These are phyloP conservation scores for Chlamydomonas sp. DNA, from an alignment of 139 green algal genomes.

Conservation along the genomic window DNA sequence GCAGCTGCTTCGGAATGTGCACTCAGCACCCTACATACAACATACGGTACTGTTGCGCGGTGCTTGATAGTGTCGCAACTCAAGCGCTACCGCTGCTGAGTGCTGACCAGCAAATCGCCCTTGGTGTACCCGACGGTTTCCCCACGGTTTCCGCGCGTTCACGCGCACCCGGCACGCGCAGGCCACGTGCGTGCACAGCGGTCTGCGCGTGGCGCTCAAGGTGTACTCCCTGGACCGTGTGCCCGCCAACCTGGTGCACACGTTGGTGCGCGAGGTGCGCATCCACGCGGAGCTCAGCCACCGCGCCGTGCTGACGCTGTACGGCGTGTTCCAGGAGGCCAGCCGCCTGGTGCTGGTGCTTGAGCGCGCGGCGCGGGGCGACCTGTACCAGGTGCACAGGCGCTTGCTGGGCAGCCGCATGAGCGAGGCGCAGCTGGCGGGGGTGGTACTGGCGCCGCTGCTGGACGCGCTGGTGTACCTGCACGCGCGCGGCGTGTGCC, in stretches of 20 bases:
- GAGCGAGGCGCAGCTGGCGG: conserved; percentile 17
- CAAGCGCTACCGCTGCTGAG: neutral
- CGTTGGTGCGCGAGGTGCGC: conserved; percentile 15
- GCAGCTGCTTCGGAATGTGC: neutral
- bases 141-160: neutral
- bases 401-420: conserved; percentile 20
- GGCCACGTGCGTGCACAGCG: neutral
- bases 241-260: conserved; percentile 2
- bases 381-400: conserved; percentile 19
- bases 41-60: neutral
- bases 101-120: neutral
- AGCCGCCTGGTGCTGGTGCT: conserved; percentile 7
- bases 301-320: conserved; percentile 15
- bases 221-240: conserved; percentile 9
- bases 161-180: neutral
- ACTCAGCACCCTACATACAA: neutral
- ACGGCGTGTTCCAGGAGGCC: conserved; percentile 32
- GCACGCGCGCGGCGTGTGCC: conserved; percentile 44
- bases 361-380: conserved; percentile 10
- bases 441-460: conserved; percentile 35
- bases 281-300: conserved; percentile 27
- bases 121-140: neutral
- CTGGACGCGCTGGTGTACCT: conserved; percentile 48
- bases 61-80: neutral
- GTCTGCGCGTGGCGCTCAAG: conserved; percentile 19